Evolutionary conservation across 805 yeast genomes (phyloP).

Genomic region (Scheffersomyces lignosus): DNA sequence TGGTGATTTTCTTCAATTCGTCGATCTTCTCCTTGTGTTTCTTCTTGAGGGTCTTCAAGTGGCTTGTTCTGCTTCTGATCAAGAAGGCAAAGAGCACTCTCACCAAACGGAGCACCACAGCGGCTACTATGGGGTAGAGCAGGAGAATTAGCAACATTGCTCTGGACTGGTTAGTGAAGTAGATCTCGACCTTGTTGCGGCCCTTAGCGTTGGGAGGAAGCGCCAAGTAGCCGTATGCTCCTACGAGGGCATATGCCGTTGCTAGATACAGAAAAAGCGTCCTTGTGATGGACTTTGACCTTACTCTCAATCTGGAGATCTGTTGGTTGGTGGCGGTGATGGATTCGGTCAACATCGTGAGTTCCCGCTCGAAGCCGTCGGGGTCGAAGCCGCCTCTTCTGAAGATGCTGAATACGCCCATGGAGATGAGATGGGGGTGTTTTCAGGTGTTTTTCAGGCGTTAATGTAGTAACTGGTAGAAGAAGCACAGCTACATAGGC

Average conservation of each 20-base stretch:
- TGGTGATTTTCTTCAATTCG: slow-evolving; percentile 68
- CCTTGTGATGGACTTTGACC: slow-evolving; percentile 16
- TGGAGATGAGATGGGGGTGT: too few species aligned
- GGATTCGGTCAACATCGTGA: slow-evolving; percentile 35
- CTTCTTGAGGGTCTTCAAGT: slow-evolving; percentile 31
- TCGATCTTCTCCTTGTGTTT: slow-evolving; percentile 58
- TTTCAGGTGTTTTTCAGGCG: too few species aligned
- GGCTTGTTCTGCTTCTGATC: slow-evolving; percentile 19
- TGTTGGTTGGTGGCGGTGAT: slow-evolving; percentile 30
- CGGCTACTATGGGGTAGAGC: slow-evolving; percentile 23
- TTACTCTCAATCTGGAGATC: slow-evolving; percentile 13
- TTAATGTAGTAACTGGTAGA: too few species aligned
- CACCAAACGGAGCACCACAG: slow-evolving; percentile 16
- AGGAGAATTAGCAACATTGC: slow-evolving; percentile 15
- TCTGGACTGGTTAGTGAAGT: slow-evolving; percentile 24
- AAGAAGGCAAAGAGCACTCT: slow-evolving; percentile 17
- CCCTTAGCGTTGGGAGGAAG: slow-evolving; percentile 15
- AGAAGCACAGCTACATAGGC: too few species aligned
- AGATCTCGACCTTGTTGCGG: slow-evolving; percentile 20
- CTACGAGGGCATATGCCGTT: slow-evolving; percentile 21
- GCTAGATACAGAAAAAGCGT: slow-evolving; percentile 15
- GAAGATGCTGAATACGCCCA: slow-evolving; percentile 32
- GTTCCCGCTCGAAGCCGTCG: slow-evolving; percentile 42
- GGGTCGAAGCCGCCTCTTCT: slow-evolving; percentile 34
- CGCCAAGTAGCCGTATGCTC: slow-evolving; percentile 21